Base-by-base conservation (phyloP, 768 basidiomycete genomes). In the Pilatotrama ljubarskyi region DNA sequence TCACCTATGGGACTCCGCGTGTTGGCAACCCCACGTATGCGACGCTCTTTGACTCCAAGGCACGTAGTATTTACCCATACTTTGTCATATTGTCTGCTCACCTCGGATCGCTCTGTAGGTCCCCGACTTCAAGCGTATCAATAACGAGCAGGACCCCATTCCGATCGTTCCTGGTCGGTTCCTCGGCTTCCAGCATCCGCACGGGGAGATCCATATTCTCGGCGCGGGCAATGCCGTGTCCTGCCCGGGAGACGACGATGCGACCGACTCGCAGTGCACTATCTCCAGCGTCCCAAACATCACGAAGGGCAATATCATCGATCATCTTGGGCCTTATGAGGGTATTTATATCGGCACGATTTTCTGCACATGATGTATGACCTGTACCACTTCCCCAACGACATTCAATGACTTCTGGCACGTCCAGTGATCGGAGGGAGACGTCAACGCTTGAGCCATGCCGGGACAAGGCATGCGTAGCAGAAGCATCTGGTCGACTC, bases 271-370 rank as follows among this genome's bases (percentile, higher is more conserved):
- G 13, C 73, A 81, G 55, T 89, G 88, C 71, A 79, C 80, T 32
- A 81, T 83, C 54, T 65, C 68, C 38, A 76, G 79, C 4, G 86
- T 87, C 11, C 83, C 84, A 0, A 82, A 79, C 63, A 69, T 89
- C 52, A 65, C 83, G 10, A 74, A 67, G 3, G 79, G 82, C 24
- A 69, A 84, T 55, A 74, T 83, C 44, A 51, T 80, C 6, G 66
- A 89, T 66, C 88, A 90, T 70, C 68, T 83, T 48, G 86, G 87
- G 61, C 77, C 80, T 9, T 82, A 80, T 61, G 70, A 85, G 56
- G 84, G 84, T 20, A 80, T 85, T 51, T 75, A 66, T 55, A 80
- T 87, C 40, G 85, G 86, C 42, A 82, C 82, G 4, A 72, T 78
- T 25, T 80, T 67, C 60, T 72, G 69, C 54, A 68, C 55, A 15